Evolutionary conservation across 495 filamentous ascomycete genomes (phyloP).

Genomic region (Arthonia radiata): DNA sequence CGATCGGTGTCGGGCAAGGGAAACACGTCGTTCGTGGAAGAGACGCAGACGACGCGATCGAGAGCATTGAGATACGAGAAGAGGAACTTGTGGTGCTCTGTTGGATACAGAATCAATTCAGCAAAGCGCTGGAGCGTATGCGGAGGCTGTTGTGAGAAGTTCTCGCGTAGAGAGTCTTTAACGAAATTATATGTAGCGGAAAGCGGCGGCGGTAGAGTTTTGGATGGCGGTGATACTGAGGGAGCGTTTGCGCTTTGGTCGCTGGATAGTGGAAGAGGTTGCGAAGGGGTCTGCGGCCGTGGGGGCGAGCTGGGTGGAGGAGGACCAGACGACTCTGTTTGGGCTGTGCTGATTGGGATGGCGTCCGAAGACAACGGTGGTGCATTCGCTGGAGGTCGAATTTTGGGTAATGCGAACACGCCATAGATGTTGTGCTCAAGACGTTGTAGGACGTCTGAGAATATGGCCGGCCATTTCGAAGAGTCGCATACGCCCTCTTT

Average conservation of each 20-base stretch:
- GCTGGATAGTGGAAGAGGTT: not conserved
- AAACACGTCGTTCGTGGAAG: constrained; percentile 55
- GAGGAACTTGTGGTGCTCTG: constrained; percentile 51
- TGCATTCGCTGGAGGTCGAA: too few relatives aligned
- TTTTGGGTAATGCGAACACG: too few relatives aligned
- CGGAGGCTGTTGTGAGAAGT: constrained; percentile 54
- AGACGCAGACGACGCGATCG: constrained; percentile 77
- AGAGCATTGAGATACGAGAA: constrained; percentile 72
- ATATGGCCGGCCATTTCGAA: too few relatives aligned
- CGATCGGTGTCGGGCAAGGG: constrained; percentile 44
- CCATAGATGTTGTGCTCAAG: too few relatives aligned
- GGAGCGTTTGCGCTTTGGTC: constrained; percentile 19
- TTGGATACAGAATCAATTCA: constrained; percentile 65
- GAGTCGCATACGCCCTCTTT: too few relatives aligned
- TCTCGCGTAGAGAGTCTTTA: constrained; percentile 33
- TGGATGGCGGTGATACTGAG: constrained; percentile 34
- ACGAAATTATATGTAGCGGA: constrained; percentile 27
- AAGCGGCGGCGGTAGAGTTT: not conserved
- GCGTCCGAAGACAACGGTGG: too few relatives aligned
- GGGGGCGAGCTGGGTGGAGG: constrained; percentile 3
- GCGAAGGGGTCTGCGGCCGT: constrained; percentile 1
- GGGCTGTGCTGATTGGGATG: too few relatives aligned
- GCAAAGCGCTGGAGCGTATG: constrained; percentile 84
- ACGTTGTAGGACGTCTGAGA: too few relatives aligned
- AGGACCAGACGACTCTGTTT: constrained; percentile 1